A percentile compares a stretch with the other conserved stretches of the same genome.
Conservation (phyloP, 352 stramenopile genomes). For the Globisporangium nunn region DNA sequence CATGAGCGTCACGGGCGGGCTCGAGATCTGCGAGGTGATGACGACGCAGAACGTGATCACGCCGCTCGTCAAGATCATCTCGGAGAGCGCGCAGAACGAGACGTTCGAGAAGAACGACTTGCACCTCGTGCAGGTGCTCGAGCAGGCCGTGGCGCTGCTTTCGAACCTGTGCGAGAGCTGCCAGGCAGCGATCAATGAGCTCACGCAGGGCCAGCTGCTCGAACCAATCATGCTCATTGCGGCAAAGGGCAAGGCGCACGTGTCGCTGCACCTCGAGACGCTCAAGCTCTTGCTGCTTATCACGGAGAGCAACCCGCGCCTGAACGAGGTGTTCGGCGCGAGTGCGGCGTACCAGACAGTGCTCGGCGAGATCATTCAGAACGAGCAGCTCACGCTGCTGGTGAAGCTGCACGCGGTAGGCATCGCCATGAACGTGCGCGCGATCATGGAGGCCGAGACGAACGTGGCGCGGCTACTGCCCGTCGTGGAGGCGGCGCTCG, state of each 20-base stretch:
- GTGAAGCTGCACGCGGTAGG: slow-evolving; percentile 54
- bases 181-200: slow-evolving; percentile 70
- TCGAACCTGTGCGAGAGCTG: slow-evolving; percentile 81
- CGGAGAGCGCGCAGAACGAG: slow-evolving; percentile 42
- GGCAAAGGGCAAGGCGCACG: slow-evolving; percentile 38
- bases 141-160: slow-evolving; percentile 75
- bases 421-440: slow-evolving; percentile 71
- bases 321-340: slow-evolving; percentile 59
- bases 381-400: slow-evolving; percentile 40
- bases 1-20: slow-evolving; percentile 80
- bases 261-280: slow-evolving; percentile 64
- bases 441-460: slow-evolving; percentile 66
- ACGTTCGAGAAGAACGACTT: slow-evolving; percentile 52
- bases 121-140: slow-evolving; percentile 65
- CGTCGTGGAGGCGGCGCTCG: slow-evolving; percentile 58
- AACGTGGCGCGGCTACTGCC: slow-evolving; percentile 66
- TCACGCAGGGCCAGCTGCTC: slow-evolving; percentile 68
- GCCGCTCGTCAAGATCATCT: slow-evolving; percentile 66
- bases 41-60: slow-evolving; percentile 69
- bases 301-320: slow-evolving; percentile 71
- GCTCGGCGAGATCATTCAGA: slow-evolving; percentile 60
- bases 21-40: slow-evolving; percentile 81
- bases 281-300: slow-evolving; percentile 77
- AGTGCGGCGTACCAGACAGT: slow-evolving; percentile 59
- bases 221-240: slow-evolving; percentile 71